These are phyloP conservation scores for Penicillium riverlandense DNA, from an alignment of 495 filamentous ascomycete genomes.

Conservation along the genomic window DNA sequence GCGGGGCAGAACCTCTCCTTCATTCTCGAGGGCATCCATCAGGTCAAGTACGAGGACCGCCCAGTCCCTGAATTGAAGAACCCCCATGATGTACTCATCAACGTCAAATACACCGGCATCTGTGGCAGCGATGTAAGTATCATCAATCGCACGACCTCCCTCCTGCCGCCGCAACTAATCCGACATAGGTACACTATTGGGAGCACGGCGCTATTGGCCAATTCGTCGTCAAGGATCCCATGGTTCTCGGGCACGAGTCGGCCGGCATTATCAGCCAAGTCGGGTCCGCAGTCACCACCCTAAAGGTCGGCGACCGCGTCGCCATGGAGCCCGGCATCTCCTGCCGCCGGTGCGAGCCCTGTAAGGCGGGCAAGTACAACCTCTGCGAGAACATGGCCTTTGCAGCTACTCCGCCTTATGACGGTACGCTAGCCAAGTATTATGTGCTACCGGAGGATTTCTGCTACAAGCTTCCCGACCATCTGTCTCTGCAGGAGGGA, in stretches of 20 bases:
- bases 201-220: constrained; percentile 72
- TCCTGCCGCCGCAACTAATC: too few relatives aligned
- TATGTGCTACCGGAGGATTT: constrained; percentile 49
- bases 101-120: constrained; percentile 82
- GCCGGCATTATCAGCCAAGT: constrained; percentile 64
- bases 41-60: constrained; percentile 67
- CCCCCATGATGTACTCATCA: constrained; percentile 71
- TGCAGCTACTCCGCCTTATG: constrained; percentile 47
- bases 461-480: constrained; percentile 44
- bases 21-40: constrained; percentile 65
- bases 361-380: constrained; percentile 47
- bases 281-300: constrained; percentile 44
- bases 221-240: constrained; percentile 75
- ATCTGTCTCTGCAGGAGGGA: constrained; percentile 41
- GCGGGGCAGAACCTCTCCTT: constrained; percentile 73
- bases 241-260: constrained; percentile 93
- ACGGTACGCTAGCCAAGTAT: constrained; percentile 50
- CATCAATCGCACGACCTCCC: background rate
- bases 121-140: constrained; percentile 73
- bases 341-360: constrained; percentile 46
- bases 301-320: constrained; percentile 42
- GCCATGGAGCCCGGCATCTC: constrained; percentile 49
- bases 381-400: constrained; percentile 46
- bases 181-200: constrained; percentile 73
- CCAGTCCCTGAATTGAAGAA: constrained; percentile 61